These are phyloP conservation scores for Fraxinus albicans DNA, from an alignment of 305 asterid genomes.

Conservation along the genomic window DNA sequence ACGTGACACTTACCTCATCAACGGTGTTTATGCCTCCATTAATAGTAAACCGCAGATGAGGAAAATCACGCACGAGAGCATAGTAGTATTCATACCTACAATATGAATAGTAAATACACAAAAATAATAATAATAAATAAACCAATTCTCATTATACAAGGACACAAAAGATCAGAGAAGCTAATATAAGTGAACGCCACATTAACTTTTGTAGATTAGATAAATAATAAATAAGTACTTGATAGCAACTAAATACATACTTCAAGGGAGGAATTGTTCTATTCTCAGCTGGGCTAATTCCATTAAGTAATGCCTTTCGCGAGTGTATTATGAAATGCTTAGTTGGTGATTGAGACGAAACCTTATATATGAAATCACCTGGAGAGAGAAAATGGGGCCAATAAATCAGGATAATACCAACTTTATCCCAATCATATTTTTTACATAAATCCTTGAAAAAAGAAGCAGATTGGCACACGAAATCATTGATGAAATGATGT, in stretches of 20 bases:
- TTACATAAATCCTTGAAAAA: not conserved
- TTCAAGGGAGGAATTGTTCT: slow-evolving; percentile 86
- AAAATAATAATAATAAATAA: not conserved
- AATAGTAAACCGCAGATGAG: slow-evolving; percentile 78
- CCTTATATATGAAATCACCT: slow-evolving; percentile 93
- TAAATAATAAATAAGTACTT: slow-evolving; percentile 5
- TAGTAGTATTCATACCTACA: slow-evolving; percentile 88
- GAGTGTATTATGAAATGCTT: slow-evolving; percentile 91
- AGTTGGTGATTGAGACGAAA: slow-evolving; percentile 86
- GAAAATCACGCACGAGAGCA: slow-evolving; percentile 96
- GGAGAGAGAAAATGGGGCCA: slow-evolving; percentile 31
- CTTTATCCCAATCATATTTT: slow-evolving; percentile 11
- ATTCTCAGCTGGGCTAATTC: slow-evolving; percentile 89
- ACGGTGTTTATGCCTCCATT: slow-evolving; percentile 91
- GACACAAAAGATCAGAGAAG: not conserved
- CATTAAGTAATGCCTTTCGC: slow-evolving; percentile 88
- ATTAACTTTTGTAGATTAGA: not conserved
- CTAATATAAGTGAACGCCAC: not conserved
- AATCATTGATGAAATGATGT: not conserved
- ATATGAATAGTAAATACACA: slow-evolving; percentile 6
- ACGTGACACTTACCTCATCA: slow-evolving; percentile 61
- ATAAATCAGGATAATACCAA: not conserved
- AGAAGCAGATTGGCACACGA: not conserved
- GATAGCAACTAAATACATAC: slow-evolving; percentile 37
- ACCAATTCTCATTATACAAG: not conserved